Base-by-base conservation (phyloP, 495 filamentous ascomycete genomes). In the Aspergillus carlsbadensis region DNA sequence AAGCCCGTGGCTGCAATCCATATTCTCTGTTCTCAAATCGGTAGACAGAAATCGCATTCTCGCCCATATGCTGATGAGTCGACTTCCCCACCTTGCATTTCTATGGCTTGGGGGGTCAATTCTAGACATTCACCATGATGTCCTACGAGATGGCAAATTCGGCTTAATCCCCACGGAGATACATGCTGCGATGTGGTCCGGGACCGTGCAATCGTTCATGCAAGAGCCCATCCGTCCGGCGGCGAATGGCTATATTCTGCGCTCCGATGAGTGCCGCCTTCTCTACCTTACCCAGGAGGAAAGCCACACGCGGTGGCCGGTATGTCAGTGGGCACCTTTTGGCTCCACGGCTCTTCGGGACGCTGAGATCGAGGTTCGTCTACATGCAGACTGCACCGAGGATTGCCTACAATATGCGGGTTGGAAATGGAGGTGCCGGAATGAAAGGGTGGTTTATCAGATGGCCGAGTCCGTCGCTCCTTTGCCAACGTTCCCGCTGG, bases 61-160 rank as follows among this genome's bases (percentile, higher is more conserved):
- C 15, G 48, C 36, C 20, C 6, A 52, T 18, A 52, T 52, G 14
- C 20, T 52, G 20, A 52, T 52, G 35, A 52, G 48, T 40, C 22
- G 36, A 52, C 21, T 41, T 29, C 34, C 36, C 15, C 48, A 52
- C 48, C 48, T 52, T 41, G 48, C 48, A 24, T 52, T 52, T 36
- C 10, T 52, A 29, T 52, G 48, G 48, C 48, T 52, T 26, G 34
- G 48, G 5, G 35, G 20, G 31, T 20, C 22, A 41, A 52, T 52
- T 14, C 10, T 52, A 21, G 48, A 18, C 10, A 31, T 41, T 24
- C 36, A 40, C 11, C 39, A 40, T 20, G 20, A 29, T 29, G 11
- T 52, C 14, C 31, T 52, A 41, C 48, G 31, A 31, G 35, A 52
- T 37, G 35, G 35, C 35, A 20, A 31, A 17, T 52, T 52, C 31